phyloP scores from a whole-genome alignment of 2,329 filamentous ascomycete species.

The Penicillium freii region DNA sequence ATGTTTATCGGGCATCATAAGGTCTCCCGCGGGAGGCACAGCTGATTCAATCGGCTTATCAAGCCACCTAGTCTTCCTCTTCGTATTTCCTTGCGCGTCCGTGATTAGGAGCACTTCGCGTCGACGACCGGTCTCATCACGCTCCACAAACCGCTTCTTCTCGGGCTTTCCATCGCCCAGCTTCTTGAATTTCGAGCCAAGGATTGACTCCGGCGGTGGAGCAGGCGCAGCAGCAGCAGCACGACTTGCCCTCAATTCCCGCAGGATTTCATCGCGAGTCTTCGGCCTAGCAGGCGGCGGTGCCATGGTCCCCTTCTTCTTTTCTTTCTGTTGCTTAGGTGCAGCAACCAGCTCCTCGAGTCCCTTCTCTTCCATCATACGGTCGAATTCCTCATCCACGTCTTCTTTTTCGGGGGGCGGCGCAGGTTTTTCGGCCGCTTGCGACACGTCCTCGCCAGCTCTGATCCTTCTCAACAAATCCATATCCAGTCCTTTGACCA shows the following conservation, averaged over 20 bases:
- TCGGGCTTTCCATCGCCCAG: constrained; percentile 49
- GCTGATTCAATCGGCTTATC: constrained; percentile 36
- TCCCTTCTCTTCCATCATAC: constrained; percentile 40
- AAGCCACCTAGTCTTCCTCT: constrained; percentile 59
- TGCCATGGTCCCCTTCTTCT: constrained; percentile 53
- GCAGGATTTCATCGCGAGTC: constrained; percentile 59
- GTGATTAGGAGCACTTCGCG: constrained; percentile 60
- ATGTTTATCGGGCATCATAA: constrained; percentile 47
- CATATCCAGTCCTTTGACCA: constrained; percentile 90
- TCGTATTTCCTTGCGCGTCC: constrained; percentile 60
- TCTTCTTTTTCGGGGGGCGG: constrained; percentile 40
- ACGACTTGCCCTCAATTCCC: constrained; percentile 57
- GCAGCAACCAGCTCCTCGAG: constrained; percentile 31
- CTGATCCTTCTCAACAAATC: constrained; percentile 57
- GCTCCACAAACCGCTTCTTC: constrained; percentile 54
- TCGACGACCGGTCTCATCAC: constrained; percentile 51
- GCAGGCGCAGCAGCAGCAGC: constrained; percentile 41
- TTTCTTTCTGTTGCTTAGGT: constrained; percentile 41
- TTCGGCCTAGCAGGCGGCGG: constrained; percentile 48
- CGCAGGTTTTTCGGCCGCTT: constrained; percentile 27
- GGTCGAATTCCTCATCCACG: constrained; percentile 62
- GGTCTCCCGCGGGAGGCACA: constrained; percentile 14
- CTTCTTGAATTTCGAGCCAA: constrained; percentile 58
- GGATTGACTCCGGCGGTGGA: constrained; percentile 46
- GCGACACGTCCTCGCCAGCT: constrained; percentile 56